Evolutionary conservation across 78 protist species (phyloP).

Genomic region (Dictyostelium purpureum): DNA sequence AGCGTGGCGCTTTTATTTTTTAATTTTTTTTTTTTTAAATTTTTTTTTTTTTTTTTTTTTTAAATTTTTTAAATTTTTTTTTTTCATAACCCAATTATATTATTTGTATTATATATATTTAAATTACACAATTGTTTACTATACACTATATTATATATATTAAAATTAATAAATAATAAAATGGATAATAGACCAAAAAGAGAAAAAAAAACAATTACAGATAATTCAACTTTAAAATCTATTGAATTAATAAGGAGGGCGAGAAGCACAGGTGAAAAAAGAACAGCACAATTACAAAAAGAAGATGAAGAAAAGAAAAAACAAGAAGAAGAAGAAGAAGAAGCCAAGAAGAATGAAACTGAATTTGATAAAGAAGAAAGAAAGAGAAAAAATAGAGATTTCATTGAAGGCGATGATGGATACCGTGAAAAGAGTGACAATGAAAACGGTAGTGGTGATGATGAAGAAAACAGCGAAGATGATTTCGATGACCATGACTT

Average conservation of each 20-base stretch:
- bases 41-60: background rate
- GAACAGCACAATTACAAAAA: background rate
- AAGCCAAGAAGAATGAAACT: too few species aligned
- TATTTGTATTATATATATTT: too few species aligned
- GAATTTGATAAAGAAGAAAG: constrained; percentile 17
- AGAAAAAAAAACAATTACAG: constrained; percentile 6
- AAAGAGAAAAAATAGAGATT: constrained; percentile 53
- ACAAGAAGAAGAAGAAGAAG: background rate
- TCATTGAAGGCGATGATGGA: constrained; percentile 68
- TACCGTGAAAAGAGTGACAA: constrained; percentile 30
- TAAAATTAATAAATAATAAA: background rate
- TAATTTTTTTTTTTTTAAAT: background rate
- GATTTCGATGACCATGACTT: constrained; percentile 28
- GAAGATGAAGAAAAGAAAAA: background rate
- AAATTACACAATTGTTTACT: too few species aligned
- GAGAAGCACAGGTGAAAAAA: background rate
- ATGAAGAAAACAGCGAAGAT: background rate
- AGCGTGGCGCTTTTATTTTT: too few species aligned
- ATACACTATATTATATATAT: background rate
- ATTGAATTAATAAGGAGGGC: constrained; percentile 42
- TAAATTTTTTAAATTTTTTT: background rate
- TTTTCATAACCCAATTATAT: too few species aligned
- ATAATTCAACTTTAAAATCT: background rate
- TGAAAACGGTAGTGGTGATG: constrained; percentile 38
- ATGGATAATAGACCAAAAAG: background rate